phyloP scores from a whole-genome alignment of 306 rosid genomes.

The Mucuna pruriens region DNA sequence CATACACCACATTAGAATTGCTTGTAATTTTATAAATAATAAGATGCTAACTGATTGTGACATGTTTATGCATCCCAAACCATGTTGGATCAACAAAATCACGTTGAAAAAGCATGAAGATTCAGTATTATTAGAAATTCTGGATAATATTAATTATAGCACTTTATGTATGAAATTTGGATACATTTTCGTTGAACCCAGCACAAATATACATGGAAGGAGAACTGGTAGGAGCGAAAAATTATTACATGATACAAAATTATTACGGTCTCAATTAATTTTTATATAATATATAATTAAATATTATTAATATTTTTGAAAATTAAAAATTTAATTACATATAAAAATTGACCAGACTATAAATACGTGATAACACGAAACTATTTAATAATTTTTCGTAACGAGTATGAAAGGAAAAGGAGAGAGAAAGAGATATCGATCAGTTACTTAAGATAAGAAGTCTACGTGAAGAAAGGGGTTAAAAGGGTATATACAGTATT shows the following conservation, averaged over 20 bases:
- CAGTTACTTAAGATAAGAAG: slow-evolving; percentile 53
- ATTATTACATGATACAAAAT: too few relatives aligned
- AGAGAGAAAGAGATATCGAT: slow-evolving; percentile 23
- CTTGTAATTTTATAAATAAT: not conserved
- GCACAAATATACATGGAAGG: not conserved
- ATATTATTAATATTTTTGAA: too few relatives aligned
- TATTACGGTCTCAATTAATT: too few relatives aligned
- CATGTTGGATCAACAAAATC: not conserved
- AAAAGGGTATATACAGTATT: slow-evolving; percentile 32
- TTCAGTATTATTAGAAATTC: not conserved
- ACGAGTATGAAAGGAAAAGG: slow-evolving; percentile 20
- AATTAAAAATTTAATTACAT: too few relatives aligned
- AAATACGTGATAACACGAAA: too few relatives aligned
- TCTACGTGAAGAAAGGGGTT: slow-evolving; percentile 55
- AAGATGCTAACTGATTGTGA: not conserved
- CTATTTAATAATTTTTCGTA: too few relatives aligned
- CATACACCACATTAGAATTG: not conserved
- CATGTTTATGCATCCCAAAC: not conserved
- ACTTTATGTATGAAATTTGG: slow-evolving; percentile 4
- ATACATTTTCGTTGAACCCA: not conserved
- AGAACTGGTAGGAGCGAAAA: too few relatives aligned
- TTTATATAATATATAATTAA: too few relatives aligned
- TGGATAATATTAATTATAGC: not conserved
- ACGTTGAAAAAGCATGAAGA: not conserved
- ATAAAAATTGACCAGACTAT: too few relatives aligned